Evolutionary conservation across 2,329 filamentous ascomycete species (phyloP), one percentile per base, ranked within the genome.

Genomic region (Metarhizium brunneum): DNA sequence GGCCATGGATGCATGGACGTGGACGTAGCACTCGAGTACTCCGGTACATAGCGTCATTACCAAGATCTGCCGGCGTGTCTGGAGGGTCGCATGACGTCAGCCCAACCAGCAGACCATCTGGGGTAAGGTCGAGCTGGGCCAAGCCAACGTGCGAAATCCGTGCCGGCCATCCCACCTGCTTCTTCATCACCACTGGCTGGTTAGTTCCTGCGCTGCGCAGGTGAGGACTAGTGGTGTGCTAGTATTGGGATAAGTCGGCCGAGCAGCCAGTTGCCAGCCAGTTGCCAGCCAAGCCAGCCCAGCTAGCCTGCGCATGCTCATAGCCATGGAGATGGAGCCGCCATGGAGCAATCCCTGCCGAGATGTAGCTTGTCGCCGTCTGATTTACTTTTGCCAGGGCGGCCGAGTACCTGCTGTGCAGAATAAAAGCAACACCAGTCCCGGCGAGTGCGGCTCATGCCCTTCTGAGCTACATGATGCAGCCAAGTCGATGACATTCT

Each of bases 71-170:
- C 25, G 25, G 25, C 25, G 3, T 7, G 32, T 7, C 32, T 42
- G 6, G 10, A 16, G 40, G 14, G 40, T 14, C 40, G 10, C 40
- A 60, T 64, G 63, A 64, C 63, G 63, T 64, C 63, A 64, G 56
- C 36, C 52, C 51, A 30, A 8, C 18, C 30, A n/a, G 49, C 48
- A 54, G 38, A 47, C 40, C n/a, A 11, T 47, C 48, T 35, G 56
- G 52, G 54, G 50, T 42, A 35, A 35, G 32, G 32, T 35, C 32
- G 10, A 35, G 32, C 32, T 35, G 32, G 32, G 32, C 10, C 32
- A 35, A 35, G 40, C 40, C 14, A 42, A 6, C 43, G 5, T 47
- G 6, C 18, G 6, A 6, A 47, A 47, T n/a, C 13, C 2, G 20
- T 35, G 32, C 32, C 32, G 32, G 32, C 32, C 6, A 35, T 35